phyloP scores from a whole-genome alignment of 768 basidiomycete species.

The Termitomyces sp. region DNA sequence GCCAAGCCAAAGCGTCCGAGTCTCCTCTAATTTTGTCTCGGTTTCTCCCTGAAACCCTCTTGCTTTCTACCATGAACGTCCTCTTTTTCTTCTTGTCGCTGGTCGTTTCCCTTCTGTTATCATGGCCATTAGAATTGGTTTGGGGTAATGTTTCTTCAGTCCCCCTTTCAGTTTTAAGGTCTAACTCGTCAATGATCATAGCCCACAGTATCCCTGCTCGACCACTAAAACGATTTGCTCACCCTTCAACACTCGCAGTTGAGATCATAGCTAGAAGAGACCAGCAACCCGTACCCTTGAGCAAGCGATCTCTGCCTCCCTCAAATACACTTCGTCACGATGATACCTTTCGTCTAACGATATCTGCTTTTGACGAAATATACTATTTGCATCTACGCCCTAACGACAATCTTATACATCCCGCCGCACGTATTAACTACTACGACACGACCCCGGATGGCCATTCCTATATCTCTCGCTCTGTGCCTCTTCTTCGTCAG shows the following conservation, averaged over 20 bases:
- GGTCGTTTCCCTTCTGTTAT: constrained; percentile 36
- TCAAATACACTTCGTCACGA: constrained; percentile 53
- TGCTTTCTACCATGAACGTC: constrained; percentile 28
- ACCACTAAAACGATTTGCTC: constrained; percentile 42
- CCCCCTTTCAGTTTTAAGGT: background rate
- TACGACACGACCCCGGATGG: constrained; percentile 50
- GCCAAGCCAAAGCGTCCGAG: constrained; percentile 16
- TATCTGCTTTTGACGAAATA: constrained; percentile 59
- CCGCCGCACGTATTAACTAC: constrained; percentile 68
- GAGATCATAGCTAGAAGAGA: constrained; percentile 49
- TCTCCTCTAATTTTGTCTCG: constrained; percentile 8
- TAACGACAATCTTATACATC: constrained; percentile 73
- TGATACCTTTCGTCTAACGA: constrained; percentile 65
- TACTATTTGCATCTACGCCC: constrained; percentile 74
- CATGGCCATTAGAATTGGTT: constrained; percentile 23
- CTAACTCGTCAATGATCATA: constrained; percentile 16
- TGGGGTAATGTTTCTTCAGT: constrained; percentile 23
- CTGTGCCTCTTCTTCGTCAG: constrained; percentile 58
- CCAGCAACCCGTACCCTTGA: constrained; percentile 17
- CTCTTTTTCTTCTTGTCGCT: constrained; percentile 31
- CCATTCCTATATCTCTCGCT: constrained; percentile 39
- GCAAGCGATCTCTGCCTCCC: constrained; percentile 28
- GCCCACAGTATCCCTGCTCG: constrained; percentile 43
- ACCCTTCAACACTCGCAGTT: constrained; percentile 46
- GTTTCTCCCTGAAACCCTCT: constrained; percentile 8